Percentiles rank a stretch among this genome's conserved stretches.
phyloP scores from a whole-genome alignment of 2,329 filamentous ascomycete genomes.

The Berkeleyomyces basicola region DNA sequence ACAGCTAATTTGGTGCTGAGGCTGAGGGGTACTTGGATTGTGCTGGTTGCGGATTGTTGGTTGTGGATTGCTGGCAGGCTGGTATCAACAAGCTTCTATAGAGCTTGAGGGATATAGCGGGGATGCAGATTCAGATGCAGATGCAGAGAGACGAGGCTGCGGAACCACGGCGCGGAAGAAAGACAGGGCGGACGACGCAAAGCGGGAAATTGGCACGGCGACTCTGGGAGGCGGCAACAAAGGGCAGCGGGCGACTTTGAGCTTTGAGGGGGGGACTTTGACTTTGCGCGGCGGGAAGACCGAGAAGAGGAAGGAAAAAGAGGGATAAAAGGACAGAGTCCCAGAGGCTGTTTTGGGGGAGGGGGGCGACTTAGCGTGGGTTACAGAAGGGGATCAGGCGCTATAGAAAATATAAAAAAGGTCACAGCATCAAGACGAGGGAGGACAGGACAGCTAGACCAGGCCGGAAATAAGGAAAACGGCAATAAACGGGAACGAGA shows the following conservation, averaged over 20 bases:
- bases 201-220: neutral
- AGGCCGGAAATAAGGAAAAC: neutral
- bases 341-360: neutral
- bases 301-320: neutral
- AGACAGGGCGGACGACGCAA: neutral
- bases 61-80: neutral
- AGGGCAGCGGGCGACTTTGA: neutral
- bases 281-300: neutral
- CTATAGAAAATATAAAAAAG: neutral
- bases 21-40: too few relatives aligned
- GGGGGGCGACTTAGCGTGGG: neutral
- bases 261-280: too few relatives aligned
- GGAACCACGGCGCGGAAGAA: neutral
- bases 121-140: neutral
- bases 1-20: neutral
- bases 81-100: neutral
- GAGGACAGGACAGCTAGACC: neutral
- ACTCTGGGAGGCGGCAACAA: neutral
- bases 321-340: neutral
- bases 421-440: neutral
- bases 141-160: neutral
- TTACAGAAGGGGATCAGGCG: conserved; percentile 1
- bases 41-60: too few relatives aligned
- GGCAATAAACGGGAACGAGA: neutral
- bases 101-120: neutral